Evolutionary conservation across 139 green algal species (phyloP), one percentile per base, ranked within the genome.

Genomic region (Coelastrella sp.): DNA sequence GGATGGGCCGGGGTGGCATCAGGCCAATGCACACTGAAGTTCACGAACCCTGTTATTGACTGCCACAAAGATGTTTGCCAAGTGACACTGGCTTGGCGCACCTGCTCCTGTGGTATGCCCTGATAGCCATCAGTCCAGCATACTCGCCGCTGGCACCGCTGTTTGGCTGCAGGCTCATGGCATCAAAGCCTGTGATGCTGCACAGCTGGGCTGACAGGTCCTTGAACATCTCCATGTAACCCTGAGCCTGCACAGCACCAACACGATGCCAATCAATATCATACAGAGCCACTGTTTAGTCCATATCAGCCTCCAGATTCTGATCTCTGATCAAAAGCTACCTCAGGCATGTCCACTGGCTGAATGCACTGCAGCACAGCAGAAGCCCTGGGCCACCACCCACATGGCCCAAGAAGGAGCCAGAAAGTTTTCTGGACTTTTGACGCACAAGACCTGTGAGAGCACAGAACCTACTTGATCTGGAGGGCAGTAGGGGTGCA

Each of bases 161-260:
- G 94, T 99, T 99, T 90, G 98, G 98, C 96, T 99, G 98, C 91
- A 99, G 95, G 75, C 96, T 99, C 92, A 99, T 95, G 7, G 96
- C 95, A 90, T 99, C 98, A 89, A 99, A 99, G 90, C 96, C 98
- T 4, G 98, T 99, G 96, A 99, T 99, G 84, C 95, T 91, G 90
- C 95, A 96, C 91, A 99, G 96, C 96, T 99, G 87, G 63, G 92
- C 87, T 0, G 95, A 90, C 80, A 99, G 95, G 93, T 99, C 97
- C 74, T 95, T 74, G 92, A 99, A 99, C 98, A 99, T 99, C 93
- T 99, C 96, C 17, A 91, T 75, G 92, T 99, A 99, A 59, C 98
- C 98, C 81, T 96, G 17, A 5, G 97, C 95, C 92, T 94, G 92
- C 19, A n/a, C 35, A 49, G 35, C 35, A 49, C 35, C 35, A 49